Base-by-base conservation (phyloP, 805 yeast species). In the Vanderwaltozyma verrucispora region DNA sequence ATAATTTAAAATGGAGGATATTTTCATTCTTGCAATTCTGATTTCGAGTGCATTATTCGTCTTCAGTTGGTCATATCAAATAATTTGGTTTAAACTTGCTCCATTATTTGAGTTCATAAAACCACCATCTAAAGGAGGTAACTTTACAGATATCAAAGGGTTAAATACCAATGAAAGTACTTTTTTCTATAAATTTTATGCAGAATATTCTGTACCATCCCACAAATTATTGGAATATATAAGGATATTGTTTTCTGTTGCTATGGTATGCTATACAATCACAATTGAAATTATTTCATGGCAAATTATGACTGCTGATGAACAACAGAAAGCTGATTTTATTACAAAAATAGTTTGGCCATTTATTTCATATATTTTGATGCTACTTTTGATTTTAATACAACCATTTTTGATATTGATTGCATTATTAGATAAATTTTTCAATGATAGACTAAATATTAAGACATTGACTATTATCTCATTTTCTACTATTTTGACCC, bases 201-300 rank as follows among this genome's bases (percentile, higher is more conserved):
- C 53, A 8, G 54, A 54, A 36, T 57, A 56, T 41, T 50, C 61
- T 2, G 36, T 59, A 3, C 44, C 61, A 8, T 59, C 62, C 2
- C 38, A 43, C 18, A 44, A 35, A 24, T 28, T 57, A 3, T 19
- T 38, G 12, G 36, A 37, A 14, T 36, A 38, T 16, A 42, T 55
- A 21, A 39, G 59, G 30, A 34, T 47, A 3, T 17, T 59, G 18
- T 59, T 57, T 39, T 47, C 57, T 2, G 13, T 44, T 10, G 52
- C 59, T 1, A 50, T 54, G 47, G 52, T 47, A 3, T 47, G 52
- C 14, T 56, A 55, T 32, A 39, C 49, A 11, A 41, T 51, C 2
- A 46, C 59, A 2, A 46, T 57, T n/a, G 63, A 57, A 38, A 50
- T 59, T 27, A 50, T 56, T 3, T 38, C 57, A 12, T 54, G 60